phyloP scores from a whole-genome alignment of 768 basidiomycete species.

The Paxillus rubicundulus region DNA sequence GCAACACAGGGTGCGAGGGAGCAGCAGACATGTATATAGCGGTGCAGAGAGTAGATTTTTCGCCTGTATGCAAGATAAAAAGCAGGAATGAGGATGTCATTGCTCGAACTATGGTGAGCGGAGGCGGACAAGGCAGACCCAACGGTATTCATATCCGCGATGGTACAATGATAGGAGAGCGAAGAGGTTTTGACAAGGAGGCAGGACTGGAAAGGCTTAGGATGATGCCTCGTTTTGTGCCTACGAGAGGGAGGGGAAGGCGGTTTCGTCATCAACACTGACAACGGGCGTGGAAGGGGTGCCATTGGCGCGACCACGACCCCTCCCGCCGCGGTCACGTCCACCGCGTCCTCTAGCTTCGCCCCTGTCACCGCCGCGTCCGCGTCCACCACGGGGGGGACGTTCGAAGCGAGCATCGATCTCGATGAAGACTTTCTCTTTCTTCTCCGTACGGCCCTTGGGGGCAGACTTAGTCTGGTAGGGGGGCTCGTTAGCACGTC shows the following conservation, averaged over 20 bases:
- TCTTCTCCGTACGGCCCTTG: constrained; percentile 75
- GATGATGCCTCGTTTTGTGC: constrained; percentile 8
- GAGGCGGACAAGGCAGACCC: constrained; percentile 2
- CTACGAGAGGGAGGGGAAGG: constrained; percentile 85
- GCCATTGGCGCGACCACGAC: constrained; percentile 44
- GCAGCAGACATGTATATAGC: constrained; percentile 1
- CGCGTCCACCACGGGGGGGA: constrained; percentile 65
- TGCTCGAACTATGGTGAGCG: constrained; percentile 10
- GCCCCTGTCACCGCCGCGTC: constrained; percentile 47
- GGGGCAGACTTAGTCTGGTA: constrained; percentile 59
- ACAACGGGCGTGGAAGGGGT: constrained; percentile 37
- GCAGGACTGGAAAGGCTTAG: background rate
- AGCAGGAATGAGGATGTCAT: constrained; percentile 1
- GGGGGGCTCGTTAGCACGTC: constrained; percentile 3
- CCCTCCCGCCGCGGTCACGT: constrained; percentile 42
- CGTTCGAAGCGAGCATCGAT: constrained; percentile 89
- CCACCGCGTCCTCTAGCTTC: constrained; percentile 47
- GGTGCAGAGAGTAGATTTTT: constrained; percentile 5
- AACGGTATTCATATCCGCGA: constrained; percentile 7
- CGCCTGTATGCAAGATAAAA: constrained; percentile 14
- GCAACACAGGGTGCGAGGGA: constrained; percentile 7
- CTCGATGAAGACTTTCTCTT: constrained; percentile 89
- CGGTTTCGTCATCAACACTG: constrained; percentile 78
- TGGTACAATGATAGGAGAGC: constrained; percentile 7
- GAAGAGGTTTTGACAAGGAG: background rate